These are phyloP conservation scores for Apophysomyces ossiformis DNA, from an alignment of 371 early-diverging fungal genomes.

Conservation along the genomic window DNA sequence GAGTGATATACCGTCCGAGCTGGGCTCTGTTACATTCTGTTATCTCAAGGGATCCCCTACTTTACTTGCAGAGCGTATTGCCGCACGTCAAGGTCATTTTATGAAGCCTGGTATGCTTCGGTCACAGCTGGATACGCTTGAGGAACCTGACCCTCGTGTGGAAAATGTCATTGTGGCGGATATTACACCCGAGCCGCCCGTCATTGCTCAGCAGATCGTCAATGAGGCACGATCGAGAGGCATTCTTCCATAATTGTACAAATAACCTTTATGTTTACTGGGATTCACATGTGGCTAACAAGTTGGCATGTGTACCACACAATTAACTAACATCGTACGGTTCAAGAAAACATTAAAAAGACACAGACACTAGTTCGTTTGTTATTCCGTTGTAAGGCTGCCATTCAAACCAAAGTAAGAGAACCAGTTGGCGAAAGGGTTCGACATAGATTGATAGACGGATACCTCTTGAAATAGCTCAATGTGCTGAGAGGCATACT, in stretches of 20 bases:
- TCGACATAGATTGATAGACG: too few relatives aligned
- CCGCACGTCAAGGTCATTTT: slow-evolving; percentile 57
- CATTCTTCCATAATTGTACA: slow-evolving; percentile 8
- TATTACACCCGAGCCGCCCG: slow-evolving; percentile 28
- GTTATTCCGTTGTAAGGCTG: too few relatives aligned
- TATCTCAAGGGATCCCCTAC: slow-evolving; percentile 58
- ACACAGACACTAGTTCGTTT: too few relatives aligned
- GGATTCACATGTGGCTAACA: too few relatives aligned
- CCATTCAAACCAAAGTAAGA: too few relatives aligned
- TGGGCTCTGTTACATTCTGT: slow-evolving; percentile 56
- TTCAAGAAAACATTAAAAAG: too few relatives aligned
- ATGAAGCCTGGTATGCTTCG: slow-evolving; percentile 58
- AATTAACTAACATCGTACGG: too few relatives aligned
- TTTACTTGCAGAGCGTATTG: slow-evolving; percentile 52
- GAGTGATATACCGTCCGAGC: slow-evolving; percentile 35
- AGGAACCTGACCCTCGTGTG: slow-evolving; percentile 56
- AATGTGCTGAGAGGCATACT: too few relatives aligned
- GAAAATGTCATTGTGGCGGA: slow-evolving; percentile 54
- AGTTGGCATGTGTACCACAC: too few relatives aligned
- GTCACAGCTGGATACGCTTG: slow-evolving; percentile 65
- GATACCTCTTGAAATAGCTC: too few relatives aligned
- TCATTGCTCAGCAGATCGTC: slow-evolving; percentile 25
- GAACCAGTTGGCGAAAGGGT: too few relatives aligned
- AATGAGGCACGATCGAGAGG: slow-evolving; percentile 20
- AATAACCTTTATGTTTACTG: too few relatives aligned